Conservation (phyloP, 164 flowering plant genomes). For the Tinospora cordifolia region DNA sequence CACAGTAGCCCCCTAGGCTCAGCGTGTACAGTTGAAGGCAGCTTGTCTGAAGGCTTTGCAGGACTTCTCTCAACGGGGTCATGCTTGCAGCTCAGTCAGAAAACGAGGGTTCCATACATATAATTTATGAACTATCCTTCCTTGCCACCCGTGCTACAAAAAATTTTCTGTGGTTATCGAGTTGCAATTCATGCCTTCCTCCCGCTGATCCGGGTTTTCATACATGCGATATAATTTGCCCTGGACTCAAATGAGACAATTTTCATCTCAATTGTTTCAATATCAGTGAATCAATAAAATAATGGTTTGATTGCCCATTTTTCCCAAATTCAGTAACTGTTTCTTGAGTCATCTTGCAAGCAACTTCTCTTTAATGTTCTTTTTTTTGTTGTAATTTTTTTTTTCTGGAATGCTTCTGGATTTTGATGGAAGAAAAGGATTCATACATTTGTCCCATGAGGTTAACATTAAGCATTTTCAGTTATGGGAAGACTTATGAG, state of each 20-base stretch:
- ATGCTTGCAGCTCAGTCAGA: slow-evolving; percentile 34
- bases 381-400: no score
- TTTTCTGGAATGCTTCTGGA: no score
- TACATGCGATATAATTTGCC: not conserved
- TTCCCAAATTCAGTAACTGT: not conserved
- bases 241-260: not conserved
- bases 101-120: slow-evolving; percentile 32
- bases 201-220: not conserved
- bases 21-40: slow-evolving; percentile 1
- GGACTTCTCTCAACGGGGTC: slow-evolving; percentile 48
- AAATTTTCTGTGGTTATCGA: not conserved
- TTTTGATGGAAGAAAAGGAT: no score
- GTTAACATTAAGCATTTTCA: no score
- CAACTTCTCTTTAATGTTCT: no score
- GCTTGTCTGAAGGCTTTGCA: slow-evolving; percentile 27
- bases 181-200: not conserved
- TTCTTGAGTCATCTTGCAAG: not conserved
- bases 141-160: not conserved
- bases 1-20: slow-evolving; percentile 12
- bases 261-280: not conserved
- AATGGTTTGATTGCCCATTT: not conserved
- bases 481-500: no score
- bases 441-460: no score
- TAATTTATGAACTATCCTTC: slow-evolving; percentile 5
- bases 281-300: not conserved